Base-by-base conservation (phyloP, 1,139 yeast species). In the Yamadazyma songkhlaensis region DNA sequence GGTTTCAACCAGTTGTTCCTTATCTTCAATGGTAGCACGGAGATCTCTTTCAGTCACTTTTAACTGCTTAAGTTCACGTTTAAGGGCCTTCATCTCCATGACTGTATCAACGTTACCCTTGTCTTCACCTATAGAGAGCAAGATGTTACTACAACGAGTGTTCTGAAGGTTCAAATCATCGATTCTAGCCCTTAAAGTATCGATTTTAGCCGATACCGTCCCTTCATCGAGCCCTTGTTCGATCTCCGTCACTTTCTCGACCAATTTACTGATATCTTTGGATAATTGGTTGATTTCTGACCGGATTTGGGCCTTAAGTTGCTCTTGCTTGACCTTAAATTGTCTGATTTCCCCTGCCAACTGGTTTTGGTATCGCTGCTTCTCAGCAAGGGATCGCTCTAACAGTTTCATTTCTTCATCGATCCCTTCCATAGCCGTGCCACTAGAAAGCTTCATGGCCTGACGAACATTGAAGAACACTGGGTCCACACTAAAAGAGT, bases 401-500 rank as follows among this genome's bases (percentile, higher is more conserved):
- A 3, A 40, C 52, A 15, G 45, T 4, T 36, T 32, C 24, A 55
- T 42, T 30, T 47, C 54, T 28, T 41, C 45, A 25, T 54, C 45
- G 20, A 56, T 49, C 38, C 44, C 55, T 2, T 52, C 47, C 2
- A 53, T 46, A 10, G 50, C 47, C 6, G 47, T 40, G n/a, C 55
- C 56, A 15, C 35, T 33, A 15, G 40, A 54, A 40, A 70, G 59
- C 41, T 67, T 70, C 15, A 57, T 57, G 2, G 61, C 50, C 7
- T 53, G 64, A 23, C 54, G 53, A 5, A 48, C 40, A 32, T 47
- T 46, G 39, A 65, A 79, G 46, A 60, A 63, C 5, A 82, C 60
- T 0, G 95, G 90, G 55, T 84, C 87, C 13, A 74, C 63, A 43
- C 77, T 67, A 14, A 78, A 67, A 2, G 74, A 69, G 1, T 74